phyloP scores from a whole-genome alignment of 108 stramenopile species.

The Skeletonema grethae region DNA sequence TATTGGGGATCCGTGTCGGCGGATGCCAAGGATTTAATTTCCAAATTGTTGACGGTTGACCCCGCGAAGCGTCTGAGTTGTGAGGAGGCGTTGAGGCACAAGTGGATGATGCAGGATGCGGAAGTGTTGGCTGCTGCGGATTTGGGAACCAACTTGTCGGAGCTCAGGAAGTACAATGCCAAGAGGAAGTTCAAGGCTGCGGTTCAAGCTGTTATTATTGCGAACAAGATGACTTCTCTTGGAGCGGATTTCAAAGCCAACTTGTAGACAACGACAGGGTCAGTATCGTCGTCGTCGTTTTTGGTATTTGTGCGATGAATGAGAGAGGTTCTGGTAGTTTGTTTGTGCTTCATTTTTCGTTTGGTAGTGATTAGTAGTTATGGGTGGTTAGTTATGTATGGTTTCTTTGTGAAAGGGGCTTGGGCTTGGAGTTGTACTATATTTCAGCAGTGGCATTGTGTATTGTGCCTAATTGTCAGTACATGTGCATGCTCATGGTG shows the following conservation, averaged over 20 bases:
- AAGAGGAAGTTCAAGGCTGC: constrained; percentile 58
- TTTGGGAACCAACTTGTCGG: constrained; percentile 50
- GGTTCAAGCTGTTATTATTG: constrained; percentile 56
- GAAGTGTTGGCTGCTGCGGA: constrained; percentile 42
- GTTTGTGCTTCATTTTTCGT: neutral
- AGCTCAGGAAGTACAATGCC: constrained; percentile 56
- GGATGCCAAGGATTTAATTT: constrained; percentile 85
- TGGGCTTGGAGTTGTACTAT: no score
- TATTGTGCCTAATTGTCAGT: no score
- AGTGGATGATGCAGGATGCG: constrained; percentile 76
- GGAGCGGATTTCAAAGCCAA: constrained; percentile 66
- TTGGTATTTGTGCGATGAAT: neutral
- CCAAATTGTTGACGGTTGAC: constrained; percentile 70
- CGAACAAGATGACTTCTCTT: constrained; percentile 75
- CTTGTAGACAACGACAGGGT: no score
- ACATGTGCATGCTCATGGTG: no score
- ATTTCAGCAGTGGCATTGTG: no score
- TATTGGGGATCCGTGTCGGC: constrained; percentile 87
- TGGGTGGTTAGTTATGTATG: no score
- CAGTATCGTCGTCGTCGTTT: no score
- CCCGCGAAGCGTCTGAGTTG: constrained; percentile 71
- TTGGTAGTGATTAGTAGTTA: neutral
- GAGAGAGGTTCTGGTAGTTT: neutral
- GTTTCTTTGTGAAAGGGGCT: no score
- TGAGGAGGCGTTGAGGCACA: constrained; percentile 65